Evolutionary conservation across 1,284 basidiomycete genomes (phyloP), one percentile per base, ranked within the genome.

Genomic region (Ustilago esculenta): DNA sequence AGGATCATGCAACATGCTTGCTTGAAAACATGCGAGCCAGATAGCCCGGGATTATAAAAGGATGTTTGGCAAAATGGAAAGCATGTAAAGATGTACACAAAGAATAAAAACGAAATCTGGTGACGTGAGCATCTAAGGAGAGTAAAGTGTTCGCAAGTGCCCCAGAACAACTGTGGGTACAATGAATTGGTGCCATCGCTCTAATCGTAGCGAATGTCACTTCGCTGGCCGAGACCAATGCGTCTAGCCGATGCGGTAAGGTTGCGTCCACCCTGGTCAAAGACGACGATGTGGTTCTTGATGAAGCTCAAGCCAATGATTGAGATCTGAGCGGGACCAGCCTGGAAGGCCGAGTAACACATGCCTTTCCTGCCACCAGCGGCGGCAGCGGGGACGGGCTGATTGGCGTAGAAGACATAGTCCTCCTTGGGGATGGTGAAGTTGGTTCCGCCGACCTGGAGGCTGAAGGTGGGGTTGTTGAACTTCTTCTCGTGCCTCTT

Each of bases 301-400:
- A 76, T 66, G 36, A 74, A 76, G 56, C 63, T 69, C 40, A 66
- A 42, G 18, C 74, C 74, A 24, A 76, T 33, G 54, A 76, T 58
- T 11, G 68, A 63, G 53, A 74, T 52, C 37, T 51, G 54, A 9
- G 57, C 55, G 2, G 68, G 68, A 5, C 72, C 72, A 4, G 37
- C 51, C 42, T 76, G 74, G 72, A 76, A 65, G 36, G 69, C 61
- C 32, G 60, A 66, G 56, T 67, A 65, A 63, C 74, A 76, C 57
- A 72, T 51, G 55, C 45, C 44, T 14, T 52, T 44, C 34, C 39
- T 45, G 29, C 73, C 70, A n/a, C 63, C 64, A 17, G 66, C 56
- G 12, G 45, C 43, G 10, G 58, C 33, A 15, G 66, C 41, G 9
- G 56, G 59, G 12, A 72, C 51, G 36, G 74, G 72, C 43, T 61